Conservation (phyloP, 208 protist species). For the Borovskyia barvae region DNA sequence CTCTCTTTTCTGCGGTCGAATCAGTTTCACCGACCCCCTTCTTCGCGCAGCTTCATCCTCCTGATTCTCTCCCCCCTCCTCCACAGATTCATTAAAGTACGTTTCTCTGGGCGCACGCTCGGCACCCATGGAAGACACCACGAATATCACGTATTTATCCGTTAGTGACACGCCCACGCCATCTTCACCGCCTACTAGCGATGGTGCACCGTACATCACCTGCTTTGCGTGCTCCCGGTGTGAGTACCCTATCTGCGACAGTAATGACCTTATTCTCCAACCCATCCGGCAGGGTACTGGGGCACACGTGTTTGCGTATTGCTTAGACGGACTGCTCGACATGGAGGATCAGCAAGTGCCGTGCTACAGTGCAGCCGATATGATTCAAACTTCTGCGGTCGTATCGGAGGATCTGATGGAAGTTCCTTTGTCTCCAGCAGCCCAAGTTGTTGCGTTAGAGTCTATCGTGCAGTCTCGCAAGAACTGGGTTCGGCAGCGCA, state of each 20-base stretch:
- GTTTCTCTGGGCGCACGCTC: no score
- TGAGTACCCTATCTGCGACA: conserved; percentile 73
- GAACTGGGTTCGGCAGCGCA: conserved; percentile 28
- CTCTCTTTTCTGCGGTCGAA: no score
- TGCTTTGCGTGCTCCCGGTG: conserved; percentile 82
- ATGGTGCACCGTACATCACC: conserved; percentile 11
- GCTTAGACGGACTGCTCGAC: conserved; percentile 74
- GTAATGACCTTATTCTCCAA: conserved; percentile 39
- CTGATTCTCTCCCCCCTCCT: no score
- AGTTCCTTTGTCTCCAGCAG: conserved; percentile 48
- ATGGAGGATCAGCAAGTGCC: conserved; percentile 55
- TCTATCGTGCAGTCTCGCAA: conserved; percentile 56
- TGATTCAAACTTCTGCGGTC: conserved; percentile 37
- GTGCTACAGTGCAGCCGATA: conserved; percentile 79
- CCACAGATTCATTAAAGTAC: no score
- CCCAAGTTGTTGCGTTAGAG: conserved; percentile 56
- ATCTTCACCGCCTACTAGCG: background rate
- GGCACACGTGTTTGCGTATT: conserved; percentile 67
- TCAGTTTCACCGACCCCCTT: no score
- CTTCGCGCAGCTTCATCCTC: no score
- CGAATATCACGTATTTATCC: no score
- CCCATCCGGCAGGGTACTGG: conserved; percentile 45
- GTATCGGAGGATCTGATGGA: conserved; percentile 65
- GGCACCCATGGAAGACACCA: no score
- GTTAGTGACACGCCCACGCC: background rate